Base-by-base conservation (phyloP, 2,329 filamentous ascomycete genomes). In the Aspergillus neoniger region DNA sequence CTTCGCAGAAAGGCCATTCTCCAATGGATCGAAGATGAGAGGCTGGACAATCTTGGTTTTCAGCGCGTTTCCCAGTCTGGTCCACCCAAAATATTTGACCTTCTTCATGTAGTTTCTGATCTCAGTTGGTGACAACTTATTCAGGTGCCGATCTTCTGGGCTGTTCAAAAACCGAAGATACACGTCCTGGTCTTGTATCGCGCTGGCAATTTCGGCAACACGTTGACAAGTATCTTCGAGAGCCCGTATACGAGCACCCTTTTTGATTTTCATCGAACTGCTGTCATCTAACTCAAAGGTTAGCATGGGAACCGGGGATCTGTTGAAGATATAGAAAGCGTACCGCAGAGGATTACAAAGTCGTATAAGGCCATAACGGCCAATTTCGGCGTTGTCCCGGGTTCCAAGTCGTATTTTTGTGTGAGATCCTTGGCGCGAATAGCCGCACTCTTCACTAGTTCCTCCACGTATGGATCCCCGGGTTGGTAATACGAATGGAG, bases 321-420 rank as follows among this genome's bases (percentile, higher is more conserved):
- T 55, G 8, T 39, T 15, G n/a, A 14, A 15, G n/a, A 2, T 2
- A 6, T 14, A 4, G 3, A 30, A 21, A 14, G 25, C 38, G n/a
- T 55, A 55, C 53, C 53, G 32, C 53, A 55, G 2, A 55, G 53
- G n/a, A 55, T 55, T 6, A 47, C 53, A 38, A 55, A 55, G 30
- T 55, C 53, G 38, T 55, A 55, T 28, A 55, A 47, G 28, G 17
- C 53, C 53, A 55, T 55, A 7, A 55, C 21, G 23, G 23, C 53
- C 39, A 55, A 14, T 12, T 48, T 55, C 3, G 53, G 53, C 15
- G 53, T 55, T 4, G 47, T 25, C 5, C 32, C 39, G 6, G 21
- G 23, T 9, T 44, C 9, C 39, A 55, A 47, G 3, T 47, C 21
- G 19, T 55, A 55, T 21, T 55, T 36, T 15, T 55, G 38, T 8